Base-by-base conservation (phyloP, 768 basidiomycete species). In the Suillus weaverae region DNA sequence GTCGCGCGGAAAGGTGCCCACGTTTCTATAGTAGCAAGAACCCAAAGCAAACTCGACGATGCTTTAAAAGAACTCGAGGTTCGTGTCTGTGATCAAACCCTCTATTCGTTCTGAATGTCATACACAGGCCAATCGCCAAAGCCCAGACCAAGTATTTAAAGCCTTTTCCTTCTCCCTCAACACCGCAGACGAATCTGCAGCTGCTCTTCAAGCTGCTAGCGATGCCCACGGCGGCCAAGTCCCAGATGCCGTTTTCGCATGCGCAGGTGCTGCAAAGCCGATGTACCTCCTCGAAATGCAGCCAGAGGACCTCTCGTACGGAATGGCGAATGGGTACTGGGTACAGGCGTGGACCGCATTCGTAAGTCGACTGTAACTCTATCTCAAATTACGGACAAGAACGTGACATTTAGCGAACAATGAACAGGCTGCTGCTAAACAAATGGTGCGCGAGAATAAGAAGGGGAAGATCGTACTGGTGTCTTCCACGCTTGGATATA, bases 11-110 rank as follows among this genome's bases (percentile, higher is more conserved):
- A 80, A 64, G 95, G 95, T 0, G 93, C 94, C 0, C 83, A 93
- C 67, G 89, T 96, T 4, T 92, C 91, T 8, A 93, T 96, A 65
- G 89, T 96, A 11, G 94, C 94, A 8, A 83, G 94, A 14, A 87
- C 89, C 60, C 81, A 89, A 70, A 80, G 79, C 53, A 87, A 84
- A 64, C 77, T 95, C 13, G 82, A 86, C 61, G 78, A 76, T 18
- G 91, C 93, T 0, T 70, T 91, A 30, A 77, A 75, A 38, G 77
- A 83, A 51, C 74, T 96, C 33, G 88, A 95, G 83, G 94, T 91
- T 62, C 39, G 84, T 66, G 46, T 35, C 32, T 10, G 93, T 8
- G 33, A 41, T 63, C 30, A 55, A 22, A 65, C 33, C 4, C 38
- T 41, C 30, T 20, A 38, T 48, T 54, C 6, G 10, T 50, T 39